Base-by-base conservation (phyloP, 345 rosid genomes). In the Passiflora organensis region DNA sequence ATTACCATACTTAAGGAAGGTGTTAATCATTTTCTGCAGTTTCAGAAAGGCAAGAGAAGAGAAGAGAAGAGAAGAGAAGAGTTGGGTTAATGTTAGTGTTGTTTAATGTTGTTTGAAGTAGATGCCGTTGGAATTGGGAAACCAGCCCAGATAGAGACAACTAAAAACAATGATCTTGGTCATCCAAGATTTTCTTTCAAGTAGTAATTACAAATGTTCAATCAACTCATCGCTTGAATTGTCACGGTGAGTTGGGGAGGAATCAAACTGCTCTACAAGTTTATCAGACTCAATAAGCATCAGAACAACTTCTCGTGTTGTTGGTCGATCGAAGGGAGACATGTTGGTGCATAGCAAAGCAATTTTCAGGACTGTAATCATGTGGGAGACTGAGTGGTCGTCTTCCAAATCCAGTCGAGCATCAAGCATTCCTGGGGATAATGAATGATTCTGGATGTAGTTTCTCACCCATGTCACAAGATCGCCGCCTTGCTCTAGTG, bases 401-500 rank as follows among this genome's bases (percentile, higher is more conserved):
- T 84, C 91, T 47, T 78, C 71, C 19, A 78, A 56, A n/a, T 68
- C 75, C 34, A 85, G 24, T 47, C 88, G 72, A 8, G 72, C 59
- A 62, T 85, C 94, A 10, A 88, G 81, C 48, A 88, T 51, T 62
- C 78, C 83, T 0, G 85, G 71, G 6, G 86, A 83, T 19, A 84
- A 59, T 10, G 85, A 69, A 56, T 81, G 71, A 28, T 63, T 64
- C 60, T 70, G 78, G 36, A 84, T 71, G 70, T 72, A 81, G 13
- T 57, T 69, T 74, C 85, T 79, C 19, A 79, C 86, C 76, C 76
- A 77, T 24, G 86, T 80, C 13, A 82, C 96, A 6, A 94, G 95
- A 75, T 94, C 96, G 1, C 99, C 97, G 16, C 96, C 99, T 62
- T 78, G 84, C 14, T 89, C 96, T 21, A 89, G 51, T 1, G 95